Conservation (phyloP, 2,329 filamentous ascomycete genomes). For the Lachnellula arida region DNA sequence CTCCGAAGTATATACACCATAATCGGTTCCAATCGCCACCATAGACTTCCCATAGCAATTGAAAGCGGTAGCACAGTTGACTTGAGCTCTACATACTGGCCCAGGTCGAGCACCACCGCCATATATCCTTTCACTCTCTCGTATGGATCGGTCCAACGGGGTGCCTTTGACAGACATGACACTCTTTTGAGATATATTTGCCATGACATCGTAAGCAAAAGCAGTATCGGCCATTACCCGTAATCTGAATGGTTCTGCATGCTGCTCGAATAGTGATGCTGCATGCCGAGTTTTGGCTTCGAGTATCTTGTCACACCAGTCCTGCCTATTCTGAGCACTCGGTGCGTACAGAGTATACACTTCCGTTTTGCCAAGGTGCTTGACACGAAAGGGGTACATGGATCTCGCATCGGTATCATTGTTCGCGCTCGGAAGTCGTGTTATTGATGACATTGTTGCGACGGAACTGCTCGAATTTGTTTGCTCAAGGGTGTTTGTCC, state of each 20-base stretch:
- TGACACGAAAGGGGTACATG: constrained; percentile 92
- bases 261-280: constrained; percentile 80
- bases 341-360: constrained; percentile 87
- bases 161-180: constrained; percentile 82
- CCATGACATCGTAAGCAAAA: constrained; percentile 71
- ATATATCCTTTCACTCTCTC: constrained; percentile 78
- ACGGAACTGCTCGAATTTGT: constrained; percentile 63
- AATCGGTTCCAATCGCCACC: constrained; percentile 92
- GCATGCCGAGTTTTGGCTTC: constrained; percentile 94
- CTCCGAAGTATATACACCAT: constrained; percentile 86
- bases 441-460: constrained; percentile 43
- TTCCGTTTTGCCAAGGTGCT: constrained; percentile 84
- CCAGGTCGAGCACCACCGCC: constrained; percentile 65
- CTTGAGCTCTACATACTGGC: constrained; percentile 76
- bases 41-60: constrained; percentile 77
- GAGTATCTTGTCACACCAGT: constrained; percentile 92
- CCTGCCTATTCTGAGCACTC: constrained; percentile 66
- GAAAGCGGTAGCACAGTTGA: constrained; percentile 93
- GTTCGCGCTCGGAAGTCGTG: constrained; percentile 42
- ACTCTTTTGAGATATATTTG: constrained; percentile 53
- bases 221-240: constrained; percentile 89
- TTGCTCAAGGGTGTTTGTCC: constrained; percentile 62
- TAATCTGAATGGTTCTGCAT: constrained; percentile 91
- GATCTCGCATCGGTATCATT: constrained; percentile 39
- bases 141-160: constrained; percentile 83